Evolutionary conservation across 2,329 filamentous ascomycete species (phyloP).

Genomic region (Cladosporium sp.): DNA sequence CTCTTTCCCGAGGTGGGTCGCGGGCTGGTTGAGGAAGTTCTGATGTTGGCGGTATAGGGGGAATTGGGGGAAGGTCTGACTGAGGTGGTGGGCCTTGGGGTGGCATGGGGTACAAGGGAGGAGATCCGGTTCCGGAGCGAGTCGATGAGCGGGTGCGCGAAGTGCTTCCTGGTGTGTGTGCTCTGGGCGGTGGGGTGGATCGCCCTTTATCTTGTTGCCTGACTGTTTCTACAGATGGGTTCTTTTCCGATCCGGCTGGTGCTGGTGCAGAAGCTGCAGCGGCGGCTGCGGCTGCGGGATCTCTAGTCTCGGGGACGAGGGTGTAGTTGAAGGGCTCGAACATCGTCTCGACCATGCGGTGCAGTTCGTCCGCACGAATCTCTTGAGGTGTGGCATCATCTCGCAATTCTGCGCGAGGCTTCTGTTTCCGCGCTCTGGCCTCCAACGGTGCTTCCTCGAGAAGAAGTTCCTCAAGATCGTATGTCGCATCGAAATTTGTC

Average conservation of each 20-base stretch:
- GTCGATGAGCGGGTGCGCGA: slow-evolving; percentile 41
- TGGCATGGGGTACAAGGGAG: slow-evolving; percentile 31
- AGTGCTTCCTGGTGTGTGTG: slow-evolving; percentile 35
- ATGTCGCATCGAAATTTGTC: slow-evolving; percentile 98
- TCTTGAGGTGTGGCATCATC: slow-evolving; percentile 94
- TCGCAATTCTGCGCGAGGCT: slow-evolving; percentile 85
- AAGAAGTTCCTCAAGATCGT: slow-evolving; percentile 90
- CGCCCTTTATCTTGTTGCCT: slow-evolving; percentile 19
- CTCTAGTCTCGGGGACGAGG: slow-evolving; percentile 67
- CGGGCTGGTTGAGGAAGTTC: too few relatives aligned
- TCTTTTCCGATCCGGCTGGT: slow-evolving; percentile 1
- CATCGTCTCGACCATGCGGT: slow-evolving; percentile 85
- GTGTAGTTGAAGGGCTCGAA: slow-evolving; percentile 98
- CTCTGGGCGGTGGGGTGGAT: slow-evolving; percentile 31
- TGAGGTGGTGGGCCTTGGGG: slow-evolving; percentile 17
- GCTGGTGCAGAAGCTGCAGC: slow-evolving; percentile 2
- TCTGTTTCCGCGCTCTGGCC: slow-evolving; percentile 85
- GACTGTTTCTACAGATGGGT: neutral
- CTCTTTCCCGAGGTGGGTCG: slow-evolving; percentile 17
- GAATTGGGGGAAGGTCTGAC: slow-evolving; percentile 10
- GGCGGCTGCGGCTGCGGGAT: slow-evolving; percentile 16
- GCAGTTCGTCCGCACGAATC: slow-evolving; percentile 89
- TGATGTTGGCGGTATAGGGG: slow-evolving; percentile 15
- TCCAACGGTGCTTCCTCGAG: slow-evolving; percentile 94
- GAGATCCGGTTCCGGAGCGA: slow-evolving; percentile 46